Base-by-base conservation (phyloP, 2,329 filamentous ascomycete genomes). In the Orbilia brochopaga region DNA sequence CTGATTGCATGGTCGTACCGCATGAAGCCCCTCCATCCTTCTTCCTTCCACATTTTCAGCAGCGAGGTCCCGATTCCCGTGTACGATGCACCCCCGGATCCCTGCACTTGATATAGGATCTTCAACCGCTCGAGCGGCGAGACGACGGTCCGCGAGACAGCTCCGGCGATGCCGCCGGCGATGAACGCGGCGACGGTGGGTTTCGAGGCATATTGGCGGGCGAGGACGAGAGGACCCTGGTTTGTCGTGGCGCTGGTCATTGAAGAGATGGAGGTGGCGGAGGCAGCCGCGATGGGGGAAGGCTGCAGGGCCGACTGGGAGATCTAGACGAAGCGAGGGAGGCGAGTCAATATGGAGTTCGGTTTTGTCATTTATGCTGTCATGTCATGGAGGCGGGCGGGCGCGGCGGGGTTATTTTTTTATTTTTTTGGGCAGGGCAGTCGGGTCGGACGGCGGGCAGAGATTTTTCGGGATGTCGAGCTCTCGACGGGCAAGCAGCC, bases 11-110 rank as follows among this genome's bases (percentile, higher is more conserved):
- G 8, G 64, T 44, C 75, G 32, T 58, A 77, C 75, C 92, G 87
- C 92, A 99, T 96, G 80, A 97, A 96, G 0, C 94, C 94, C 79
- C 87, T 88, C 91, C 92, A 97, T 61, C 94, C 94, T 81, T 99
- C 94, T 79, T 99, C 94, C 76, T 84, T 88, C 88, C 93, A 96
- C 89, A 99, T 99, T 81, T 99, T 99, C 46, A 82, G 85, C 74
- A 99, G 83, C 2, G 91, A 94, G 81, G 95, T 91, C 76, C 88
- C 87, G 66, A 97, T 91, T 15, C 92, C 94, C 79, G 94, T 93
- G 81, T 99, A 99, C 78, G 96, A 93, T 76, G 91, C 90, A 77
- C 92, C 87, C 17, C 92, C 93, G 55, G 85, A 90, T 78, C 90
- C 95, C 82, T 99, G 94, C 27, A 99, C 85, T 79, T 99, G 94